A percentile compares a stretch with the other conserved stretches of the same genome.
These are phyloP conservation scores for Schizonepeta tenuifolia DNA, from an alignment of 257 asterid genomes.

Conservation along the genomic window DNA sequence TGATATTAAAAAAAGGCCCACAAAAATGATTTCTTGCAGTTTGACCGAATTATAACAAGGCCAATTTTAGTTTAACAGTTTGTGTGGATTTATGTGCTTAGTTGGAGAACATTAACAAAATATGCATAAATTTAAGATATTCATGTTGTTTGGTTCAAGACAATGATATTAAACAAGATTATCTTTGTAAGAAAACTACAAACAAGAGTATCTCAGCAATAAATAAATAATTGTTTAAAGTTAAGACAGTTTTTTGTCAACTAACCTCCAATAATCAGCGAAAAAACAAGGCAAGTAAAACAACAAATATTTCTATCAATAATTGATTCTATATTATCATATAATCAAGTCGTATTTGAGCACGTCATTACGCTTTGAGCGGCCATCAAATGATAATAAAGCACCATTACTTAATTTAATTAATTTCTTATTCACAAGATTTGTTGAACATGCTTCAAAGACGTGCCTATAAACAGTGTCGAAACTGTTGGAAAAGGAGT, in stretches of 20 bases:
- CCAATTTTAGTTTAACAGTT: slow-evolving; percentile 5
- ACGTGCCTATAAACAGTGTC: slow-evolving; percentile 40
- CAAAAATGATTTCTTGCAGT: slow-evolving; percentile 30
- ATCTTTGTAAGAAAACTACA: slow-evolving; percentile 29
- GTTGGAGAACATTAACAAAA: slow-evolving; percentile 10
- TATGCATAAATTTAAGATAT: background rate
- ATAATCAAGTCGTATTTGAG: slow-evolving; percentile 11
- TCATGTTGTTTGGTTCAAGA: slow-evolving; percentile 49
- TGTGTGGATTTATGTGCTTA: slow-evolving; percentile 16
- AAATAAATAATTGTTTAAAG: background rate
- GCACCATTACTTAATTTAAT: slow-evolving; percentile 10
- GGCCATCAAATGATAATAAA: slow-evolving; percentile 36
- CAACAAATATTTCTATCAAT: background rate
- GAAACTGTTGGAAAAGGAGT: slow-evolving; percentile 39
- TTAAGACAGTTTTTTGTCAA: slow-evolving; percentile 29
- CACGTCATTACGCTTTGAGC: slow-evolving; percentile 33
- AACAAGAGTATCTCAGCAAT: slow-evolving; percentile 20
- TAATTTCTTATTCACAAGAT: slow-evolving; percentile 24
- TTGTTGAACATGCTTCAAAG: slow-evolving; percentile 16
- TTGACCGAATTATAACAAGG: slow-evolving; percentile 30
- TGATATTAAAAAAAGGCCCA: slow-evolving; percentile 31
- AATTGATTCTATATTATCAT: background rate
- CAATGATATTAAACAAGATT: slow-evolving; percentile 37
- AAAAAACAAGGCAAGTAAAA: slow-evolving; percentile 5
- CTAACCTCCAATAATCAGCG: slow-evolving; percentile 33